Evolutionary conservation across 2,329 filamentous ascomycete genomes (phyloP), one percentile per base, ranked within the genome.

Genomic region (Lachnellula subtilissima): DNA sequence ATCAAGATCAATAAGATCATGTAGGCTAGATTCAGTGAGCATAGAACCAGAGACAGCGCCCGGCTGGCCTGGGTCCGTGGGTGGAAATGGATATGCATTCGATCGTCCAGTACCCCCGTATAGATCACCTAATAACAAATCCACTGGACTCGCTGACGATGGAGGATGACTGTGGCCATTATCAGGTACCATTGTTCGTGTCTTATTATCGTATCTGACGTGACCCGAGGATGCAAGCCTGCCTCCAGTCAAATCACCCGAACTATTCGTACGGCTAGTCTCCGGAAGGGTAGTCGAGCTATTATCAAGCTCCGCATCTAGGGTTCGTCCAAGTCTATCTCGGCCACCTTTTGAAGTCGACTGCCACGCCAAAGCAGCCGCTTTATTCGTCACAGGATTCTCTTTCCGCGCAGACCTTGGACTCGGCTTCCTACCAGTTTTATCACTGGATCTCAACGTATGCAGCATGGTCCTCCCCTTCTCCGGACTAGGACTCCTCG

Each of bases 341-440:
- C 58, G 65, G 11, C 50, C 50, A 50, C 49, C 54, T 52, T 57
- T 65, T n/a, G 55, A 54, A n/a, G 63, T 40, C 32, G 67, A 66
- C 47, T 65, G 61, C 66, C 85, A 88, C 35, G 85, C 85, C 52
- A 87, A 66, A 3, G 81, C 82, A 25, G 85, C 85, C 42, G 85
- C 85, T 66, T 83, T 85, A 69, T 78, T 86, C 12, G 84, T 78
- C 0, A 83, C 76, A 8, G 74, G 74, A 15, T 73, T 79, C 53
- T 83, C 82, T 48, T 17, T 71, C 70, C 53, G 60, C 48, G 37
- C 49, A 7, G 39, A 68, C 50, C 75, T 75, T 23, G 62, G 57
- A 46, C 56, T 61, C 35, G 59, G 54, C 56, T 73, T 78, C 62
- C 74, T 78, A 11, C 83, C 76, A 43, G 71, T 66, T 19, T 71